Evolutionary conservation across 2,329 filamentous ascomycete genomes (phyloP).

Genomic region (Arthrocladium fulminans): DNA sequence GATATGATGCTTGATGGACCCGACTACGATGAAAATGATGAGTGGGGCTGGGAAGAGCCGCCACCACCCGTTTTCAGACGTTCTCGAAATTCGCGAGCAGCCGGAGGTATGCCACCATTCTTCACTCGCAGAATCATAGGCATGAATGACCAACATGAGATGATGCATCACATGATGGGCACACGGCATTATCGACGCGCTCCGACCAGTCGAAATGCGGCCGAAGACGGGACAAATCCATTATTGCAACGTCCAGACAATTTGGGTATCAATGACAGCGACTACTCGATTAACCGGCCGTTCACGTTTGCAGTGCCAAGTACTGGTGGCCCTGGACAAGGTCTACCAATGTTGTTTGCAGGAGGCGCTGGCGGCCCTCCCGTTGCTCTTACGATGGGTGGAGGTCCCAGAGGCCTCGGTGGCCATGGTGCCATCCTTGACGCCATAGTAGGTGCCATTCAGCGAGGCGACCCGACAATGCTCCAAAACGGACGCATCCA

Average conservation of each 20-base stretch:
- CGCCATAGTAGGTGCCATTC: conserved; percentile 48
- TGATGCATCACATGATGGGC: conserved; percentile 8
- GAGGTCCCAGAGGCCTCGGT: conserved; percentile 18
- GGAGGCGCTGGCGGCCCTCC: background rate
- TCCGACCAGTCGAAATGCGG: conserved; percentile 43
- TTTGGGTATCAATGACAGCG: background rate
- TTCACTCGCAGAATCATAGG: conserved; percentile 36
- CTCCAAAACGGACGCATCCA: conserved; percentile 40
- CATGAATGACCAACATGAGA: conserved; percentile 6
- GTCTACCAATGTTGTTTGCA: background rate
- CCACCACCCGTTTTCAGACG: conserved; percentile 39
- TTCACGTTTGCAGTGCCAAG: background rate
- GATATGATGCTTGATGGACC: conserved; percentile 29
- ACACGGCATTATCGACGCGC: conserved; percentile 11
- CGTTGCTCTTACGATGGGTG: conserved; percentile 4
- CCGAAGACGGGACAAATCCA: conserved; percentile 79
- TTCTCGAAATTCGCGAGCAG: conserved; percentile 47
- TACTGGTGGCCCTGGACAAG: background rate
- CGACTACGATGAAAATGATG: conserved; percentile 35
- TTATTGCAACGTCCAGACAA: conserved; percentile 57
- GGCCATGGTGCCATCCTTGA: conserved; percentile 31
- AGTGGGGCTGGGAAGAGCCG: conserved; percentile 44
- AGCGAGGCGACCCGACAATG: conserved; percentile 37
- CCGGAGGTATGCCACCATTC: conserved; percentile 47
- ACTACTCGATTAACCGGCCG: background rate